Evolutionary conservation across 2,329 filamentous ascomycete genomes (phyloP).

Genomic region (Talaromyces albobiverticillius): DNA sequence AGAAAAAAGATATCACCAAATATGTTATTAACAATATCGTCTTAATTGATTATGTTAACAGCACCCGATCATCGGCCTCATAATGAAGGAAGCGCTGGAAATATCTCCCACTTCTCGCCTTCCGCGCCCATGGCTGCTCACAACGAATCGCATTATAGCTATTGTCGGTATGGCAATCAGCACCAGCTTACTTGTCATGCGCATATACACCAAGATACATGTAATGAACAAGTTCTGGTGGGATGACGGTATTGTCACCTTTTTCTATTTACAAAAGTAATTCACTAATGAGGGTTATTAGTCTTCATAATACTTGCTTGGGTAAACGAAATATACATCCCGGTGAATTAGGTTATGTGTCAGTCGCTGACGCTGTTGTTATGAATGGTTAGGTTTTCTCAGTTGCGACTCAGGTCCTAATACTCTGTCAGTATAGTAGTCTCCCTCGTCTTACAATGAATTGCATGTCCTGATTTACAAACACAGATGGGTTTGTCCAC

Average conservation of each 20-base stretch:
- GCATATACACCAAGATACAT: conserved; percentile 16
- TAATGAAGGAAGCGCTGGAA: too few species aligned
- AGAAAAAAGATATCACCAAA: too few species aligned
- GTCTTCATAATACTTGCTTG: conserved; percentile 12
- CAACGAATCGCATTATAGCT: background rate
- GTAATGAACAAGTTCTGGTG: conserved; percentile 18
- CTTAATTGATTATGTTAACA: too few species aligned
- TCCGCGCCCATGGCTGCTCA: background rate
- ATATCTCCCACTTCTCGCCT: background rate
- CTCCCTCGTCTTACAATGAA: background rate
- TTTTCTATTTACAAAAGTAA: background rate
- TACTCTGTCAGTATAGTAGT: background rate
- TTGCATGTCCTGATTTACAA: too few species aligned
- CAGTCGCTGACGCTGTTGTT: too few species aligned
- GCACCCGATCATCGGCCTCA: too few species aligned
- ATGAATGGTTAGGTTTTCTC: background rate
- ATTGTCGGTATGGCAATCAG: background rate
- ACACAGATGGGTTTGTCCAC: background rate
- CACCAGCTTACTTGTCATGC: background rate
- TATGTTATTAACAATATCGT: too few species aligned
- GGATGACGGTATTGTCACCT: conserved; percentile 15
- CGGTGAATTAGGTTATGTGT: too few species aligned
- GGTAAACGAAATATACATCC: background rate
- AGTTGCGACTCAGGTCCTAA: background rate
- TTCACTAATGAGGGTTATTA: background rate